These are phyloP conservation scores for Penicillium sp. DNA, from an alignment of 2,329 filamentous ascomycete species.

Conservation along the genomic window DNA sequence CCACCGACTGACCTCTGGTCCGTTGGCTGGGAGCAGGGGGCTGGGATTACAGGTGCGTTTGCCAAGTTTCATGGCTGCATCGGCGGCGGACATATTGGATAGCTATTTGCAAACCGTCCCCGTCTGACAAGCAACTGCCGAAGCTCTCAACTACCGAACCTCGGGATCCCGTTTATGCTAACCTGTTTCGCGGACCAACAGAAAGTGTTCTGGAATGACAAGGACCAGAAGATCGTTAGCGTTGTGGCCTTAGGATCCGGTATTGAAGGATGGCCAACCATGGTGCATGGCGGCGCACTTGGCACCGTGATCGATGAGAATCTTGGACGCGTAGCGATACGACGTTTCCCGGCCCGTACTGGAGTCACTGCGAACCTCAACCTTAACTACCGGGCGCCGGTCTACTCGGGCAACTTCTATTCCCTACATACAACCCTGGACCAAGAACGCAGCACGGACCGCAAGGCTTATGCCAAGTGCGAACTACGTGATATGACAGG, in stretches of 20 bases:
- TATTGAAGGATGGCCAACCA: slow-evolving; percentile 70
- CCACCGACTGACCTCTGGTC: slow-evolving; percentile 43
- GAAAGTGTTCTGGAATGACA: slow-evolving; percentile 66
- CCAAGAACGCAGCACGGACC: slow-evolving; percentile 41
- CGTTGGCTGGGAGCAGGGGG: slow-evolving; percentile 45
- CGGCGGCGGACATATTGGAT: slow-evolving; percentile 6
- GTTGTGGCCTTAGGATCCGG: slow-evolving; percentile 72
- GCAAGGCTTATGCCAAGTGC: slow-evolving; percentile 43
- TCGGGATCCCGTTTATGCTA: slow-evolving; percentile 19
- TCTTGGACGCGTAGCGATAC: slow-evolving; percentile 65
- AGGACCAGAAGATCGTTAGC: slow-evolving; percentile 61
- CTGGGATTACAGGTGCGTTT: slow-evolving; percentile 45
- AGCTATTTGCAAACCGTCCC: slow-evolving; percentile 1
- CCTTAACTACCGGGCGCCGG: slow-evolving; percentile 66
- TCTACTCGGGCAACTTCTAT: slow-evolving; percentile 66
- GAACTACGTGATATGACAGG: slow-evolving; percentile 52
- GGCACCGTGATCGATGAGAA: slow-evolving; percentile 72
- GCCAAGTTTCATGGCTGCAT: slow-evolving; percentile 9
- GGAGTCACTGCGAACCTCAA: slow-evolving; percentile 63
- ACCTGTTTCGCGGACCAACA: slow-evolving; percentile 46
- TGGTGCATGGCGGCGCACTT: slow-evolving; percentile 72
- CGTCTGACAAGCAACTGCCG: slow-evolving; percentile 15
- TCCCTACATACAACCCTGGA: slow-evolving; percentile 57
- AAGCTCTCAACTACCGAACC: slow-evolving; percentile 21
- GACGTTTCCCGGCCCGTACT: slow-evolving; percentile 52